These are phyloP conservation scores for Cercospora janseana DNA, from an alignment of 2,329 filamentous ascomycete genomes.

Conservation along the genomic window DNA sequence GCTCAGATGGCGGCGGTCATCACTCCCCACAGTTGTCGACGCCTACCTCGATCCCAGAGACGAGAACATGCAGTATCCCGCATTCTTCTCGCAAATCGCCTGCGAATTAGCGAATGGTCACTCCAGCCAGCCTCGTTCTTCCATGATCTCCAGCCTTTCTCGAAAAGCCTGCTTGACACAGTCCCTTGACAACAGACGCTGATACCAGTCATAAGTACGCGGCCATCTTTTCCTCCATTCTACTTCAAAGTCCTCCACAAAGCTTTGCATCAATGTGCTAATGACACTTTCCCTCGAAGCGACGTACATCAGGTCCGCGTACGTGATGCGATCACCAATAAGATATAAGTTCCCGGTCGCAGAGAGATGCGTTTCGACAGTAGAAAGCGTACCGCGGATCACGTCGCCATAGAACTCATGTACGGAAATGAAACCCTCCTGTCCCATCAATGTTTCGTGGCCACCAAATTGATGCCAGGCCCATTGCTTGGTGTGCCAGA, in stretches of 20 bases:
- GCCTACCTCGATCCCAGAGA: too few species aligned
- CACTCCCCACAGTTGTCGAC: too few species aligned
- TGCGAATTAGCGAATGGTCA: too few species aligned
- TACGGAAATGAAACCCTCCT: conserved; percentile 36
- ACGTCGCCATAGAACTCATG: conserved; percentile 6
- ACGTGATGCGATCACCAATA: conserved; percentile 46
- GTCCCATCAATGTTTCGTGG: conserved; percentile 44
- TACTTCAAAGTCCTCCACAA: conserved; percentile 6
- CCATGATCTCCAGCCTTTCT: conserved; percentile 6
- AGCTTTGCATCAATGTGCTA: conserved; percentile 6
- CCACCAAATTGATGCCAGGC: conserved; percentile 37
- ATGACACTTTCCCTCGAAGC: not conserved
- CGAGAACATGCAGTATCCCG: too few species aligned
- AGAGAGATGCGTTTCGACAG: conserved; percentile 45
- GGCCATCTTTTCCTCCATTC: conserved; percentile 12
- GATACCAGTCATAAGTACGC: conserved; percentile 13
- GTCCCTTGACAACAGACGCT: conserved; percentile 5
- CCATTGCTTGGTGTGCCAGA: conserved; percentile 34
- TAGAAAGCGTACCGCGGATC: conserved; percentile 30
- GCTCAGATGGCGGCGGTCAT: too few species aligned
- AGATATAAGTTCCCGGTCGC: conserved; percentile 40
- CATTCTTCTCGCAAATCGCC: too few species aligned
- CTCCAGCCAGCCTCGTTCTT: conserved; percentile 7
- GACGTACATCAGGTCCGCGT: conserved; percentile 42
- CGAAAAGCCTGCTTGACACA: conserved; percentile 5